Conservation (phyloP, 1,284 basidiomycete species). For the Pseudozyma tsukubaensis region DNA sequence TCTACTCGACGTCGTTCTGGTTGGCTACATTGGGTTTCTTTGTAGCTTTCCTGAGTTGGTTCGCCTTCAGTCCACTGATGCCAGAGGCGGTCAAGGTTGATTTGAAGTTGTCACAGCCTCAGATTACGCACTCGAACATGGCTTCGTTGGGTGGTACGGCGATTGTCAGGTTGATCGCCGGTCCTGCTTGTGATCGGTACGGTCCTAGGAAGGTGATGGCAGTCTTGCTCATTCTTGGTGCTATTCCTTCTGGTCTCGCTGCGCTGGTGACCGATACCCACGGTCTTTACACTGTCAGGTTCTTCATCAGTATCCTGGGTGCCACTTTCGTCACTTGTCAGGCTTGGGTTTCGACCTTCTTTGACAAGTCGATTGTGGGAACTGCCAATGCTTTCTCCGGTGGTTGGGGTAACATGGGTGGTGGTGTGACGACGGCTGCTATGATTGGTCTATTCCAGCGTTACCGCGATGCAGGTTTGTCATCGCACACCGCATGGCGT, state of each 20-base stretch:
- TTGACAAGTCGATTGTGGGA: slow-evolving; percentile 75
- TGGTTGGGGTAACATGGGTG: slow-evolving; percentile 72
- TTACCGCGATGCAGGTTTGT: slow-evolving; percentile 70
- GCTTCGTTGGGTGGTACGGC: slow-evolving; percentile 73
- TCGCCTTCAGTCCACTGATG: slow-evolving; percentile 76
- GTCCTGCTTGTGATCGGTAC: slow-evolving; percentile 74
- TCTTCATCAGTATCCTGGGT: slow-evolving; percentile 74
- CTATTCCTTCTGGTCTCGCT: slow-evolving; percentile 76
- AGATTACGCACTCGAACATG: slow-evolving; percentile 75
- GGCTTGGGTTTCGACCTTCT: slow-evolving; percentile 76
- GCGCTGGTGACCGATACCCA: slow-evolving; percentile 72
- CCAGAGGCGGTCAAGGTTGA: slow-evolving; percentile 75
- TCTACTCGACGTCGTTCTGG: slow-evolving; percentile 72
- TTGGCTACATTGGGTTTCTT: slow-evolving; percentile 72
- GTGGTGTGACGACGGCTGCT: slow-evolving; percentile 72
- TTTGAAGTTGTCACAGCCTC: slow-evolving; percentile 72
- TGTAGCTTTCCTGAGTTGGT: slow-evolving; percentile 75
- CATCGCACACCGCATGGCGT: slow-evolving; percentile 74
- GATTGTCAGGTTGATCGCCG: slow-evolving; percentile 73
- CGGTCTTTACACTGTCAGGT: slow-evolving; percentile 73
- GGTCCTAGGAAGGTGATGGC: slow-evolving; percentile 76
- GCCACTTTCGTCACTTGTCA: slow-evolving; percentile 75
- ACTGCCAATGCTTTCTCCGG: slow-evolving; percentile 67
- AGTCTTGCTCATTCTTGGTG: slow-evolving; percentile 74
- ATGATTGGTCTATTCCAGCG: slow-evolving; percentile 75